Base-by-base conservation (phyloP, 331 rosid species). In the Quercus tomentella region DNA sequence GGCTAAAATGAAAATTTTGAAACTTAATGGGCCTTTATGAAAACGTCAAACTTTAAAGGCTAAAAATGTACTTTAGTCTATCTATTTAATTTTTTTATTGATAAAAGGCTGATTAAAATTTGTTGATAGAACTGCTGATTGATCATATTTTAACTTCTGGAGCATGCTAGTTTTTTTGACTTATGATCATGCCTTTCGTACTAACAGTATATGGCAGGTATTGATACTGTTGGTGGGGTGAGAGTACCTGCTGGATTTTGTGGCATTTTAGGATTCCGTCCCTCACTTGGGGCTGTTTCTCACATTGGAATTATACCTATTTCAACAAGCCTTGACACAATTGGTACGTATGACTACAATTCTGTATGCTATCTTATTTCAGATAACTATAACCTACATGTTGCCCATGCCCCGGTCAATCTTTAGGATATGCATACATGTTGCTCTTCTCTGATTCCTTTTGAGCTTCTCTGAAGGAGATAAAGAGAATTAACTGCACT, bases 161-260 rank as follows among this genome's bases (percentile, higher is more conserved):
- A 41, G 54, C n/a, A 14, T 30, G 65, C 30, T 8, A 20, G 25
- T 12, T 23, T 23, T 43, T 49, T 75, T 55, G 18, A 82, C 51
- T 52, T 63, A 56, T 70, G 72, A 72, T 33, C 37, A 56, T 76
- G 75, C 66, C 28, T 79, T 66, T 82, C 75, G 28, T 79, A 71
- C 83, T 74, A 62, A 73, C 56, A 58, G 31, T 58, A 7, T 28
- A 60, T 81, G 63, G 66, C 88, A 96, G 99, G 99, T 54, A 77
- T 93, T 73, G 99, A 96, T 88, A 90, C 98, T 82, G 85, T 81
- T 84, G 99, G 99, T 54, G 98, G 97, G 26, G 91, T 96, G 82
- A 91, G 99, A 87, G 80, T 96, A 75, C 99, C 98, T 78, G 99
- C 99, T 73, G 94, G 87, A 66, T 96, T 82, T 86, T 96, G 99